Percentiles rank a stretch among this genome's conserved stretches.
phyloP scores from a whole-genome alignment of 2,329 filamentous ascomycete genomes.

The Biscogniauxia sp. region DNA sequence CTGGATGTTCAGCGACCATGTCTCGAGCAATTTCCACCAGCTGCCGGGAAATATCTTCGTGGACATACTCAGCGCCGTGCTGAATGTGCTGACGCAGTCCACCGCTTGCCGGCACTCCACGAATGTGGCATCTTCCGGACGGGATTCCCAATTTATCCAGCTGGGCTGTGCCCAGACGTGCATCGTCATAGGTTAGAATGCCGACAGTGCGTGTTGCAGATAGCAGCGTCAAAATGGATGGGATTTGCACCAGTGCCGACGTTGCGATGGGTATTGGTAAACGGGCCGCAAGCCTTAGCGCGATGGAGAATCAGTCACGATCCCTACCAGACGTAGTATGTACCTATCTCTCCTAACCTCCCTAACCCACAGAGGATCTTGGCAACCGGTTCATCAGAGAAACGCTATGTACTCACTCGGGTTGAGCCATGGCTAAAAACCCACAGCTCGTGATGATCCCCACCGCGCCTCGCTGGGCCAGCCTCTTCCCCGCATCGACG shows the following conservation, averaged over 20 bases:
- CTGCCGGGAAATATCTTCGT: constrained; percentile 19
- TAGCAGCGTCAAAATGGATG: constrained; percentile 29
- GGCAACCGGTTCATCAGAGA: no score
- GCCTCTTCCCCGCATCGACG: constrained; percentile 32
- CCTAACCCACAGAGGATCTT: no score
- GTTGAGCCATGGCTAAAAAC: constrained; percentile 37
- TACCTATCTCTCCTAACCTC: no score
- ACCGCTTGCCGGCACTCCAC: constrained; percentile 4
- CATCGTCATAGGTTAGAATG: constrained; percentile 33
- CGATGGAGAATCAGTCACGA: no score
- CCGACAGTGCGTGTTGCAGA: constrained; percentile 25
- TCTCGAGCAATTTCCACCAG: constrained; percentile 18
- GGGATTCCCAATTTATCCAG: constrained; percentile 23
- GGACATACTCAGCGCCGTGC: constrained; percentile 17
- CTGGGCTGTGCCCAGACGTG: constrained; percentile 21
- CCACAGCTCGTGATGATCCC: constrained; percentile 40
- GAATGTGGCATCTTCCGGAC: constrained; percentile 18
- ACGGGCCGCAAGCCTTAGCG: constrained; percentile 28
- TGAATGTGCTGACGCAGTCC: constrained; percentile 20
- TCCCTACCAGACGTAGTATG: no score
- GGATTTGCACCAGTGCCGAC: constrained; percentile 36
- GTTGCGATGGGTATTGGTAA: constrained; percentile 37
- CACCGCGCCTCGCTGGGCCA: constrained; percentile 34
- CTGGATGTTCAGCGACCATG: constrained; percentile 12
- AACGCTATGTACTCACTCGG: constrained; percentile 22